These are phyloP conservation scores for Claviceps paspali DNA, from an alignment of 2,329 filamentous ascomycete genomes.

Conservation along the genomic window DNA sequence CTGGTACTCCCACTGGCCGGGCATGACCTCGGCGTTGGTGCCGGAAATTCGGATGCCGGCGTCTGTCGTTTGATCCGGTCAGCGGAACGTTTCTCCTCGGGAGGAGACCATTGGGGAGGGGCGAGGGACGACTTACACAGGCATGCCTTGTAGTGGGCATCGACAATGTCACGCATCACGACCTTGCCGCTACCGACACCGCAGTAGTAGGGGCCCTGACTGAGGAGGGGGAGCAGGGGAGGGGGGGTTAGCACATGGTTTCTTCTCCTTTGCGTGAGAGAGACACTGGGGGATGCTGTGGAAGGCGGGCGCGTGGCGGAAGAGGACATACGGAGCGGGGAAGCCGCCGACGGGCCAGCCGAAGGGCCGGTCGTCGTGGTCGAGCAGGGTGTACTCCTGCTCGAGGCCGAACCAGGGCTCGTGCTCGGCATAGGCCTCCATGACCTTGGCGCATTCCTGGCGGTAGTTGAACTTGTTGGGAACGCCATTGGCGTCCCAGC, in stretches of 20 bases:
- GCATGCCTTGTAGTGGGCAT: slow-evolving; percentile 48
- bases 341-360: slow-evolving; percentile 58
- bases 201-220: slow-evolving; percentile 41
- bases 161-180: slow-evolving; percentile 94
- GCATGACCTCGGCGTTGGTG: slow-evolving; percentile 88
- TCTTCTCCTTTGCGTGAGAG: not conserved
- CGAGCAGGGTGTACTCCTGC: slow-evolving; percentile 79
- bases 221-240: slow-evolving; percentile 11
- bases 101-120: no score
- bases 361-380: slow-evolving; percentile 72
- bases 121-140: slow-evolving; percentile 33
- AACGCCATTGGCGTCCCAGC: slow-evolving; percentile 83
- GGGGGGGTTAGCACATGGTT: slow-evolving; percentile 5
- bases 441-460: slow-evolving; percentile 76
- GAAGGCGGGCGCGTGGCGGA: no score
- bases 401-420: slow-evolving; percentile 96
- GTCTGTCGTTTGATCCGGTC: slow-evolving; percentile 20
- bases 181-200: slow-evolving; percentile 96
- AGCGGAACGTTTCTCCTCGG: no score
- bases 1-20: slow-evolving; percentile 96
- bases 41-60: slow-evolving; percentile 87
- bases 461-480: slow-evolving; percentile 99
- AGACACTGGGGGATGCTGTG: not conserved
- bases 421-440: slow-evolving; percentile 71
- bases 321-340: slow-evolving; percentile 49